These are phyloP conservation scores for Botrytis galanthina DNA, from an alignment of 2,329 filamentous ascomycete genomes.

Conservation along the genomic window DNA sequence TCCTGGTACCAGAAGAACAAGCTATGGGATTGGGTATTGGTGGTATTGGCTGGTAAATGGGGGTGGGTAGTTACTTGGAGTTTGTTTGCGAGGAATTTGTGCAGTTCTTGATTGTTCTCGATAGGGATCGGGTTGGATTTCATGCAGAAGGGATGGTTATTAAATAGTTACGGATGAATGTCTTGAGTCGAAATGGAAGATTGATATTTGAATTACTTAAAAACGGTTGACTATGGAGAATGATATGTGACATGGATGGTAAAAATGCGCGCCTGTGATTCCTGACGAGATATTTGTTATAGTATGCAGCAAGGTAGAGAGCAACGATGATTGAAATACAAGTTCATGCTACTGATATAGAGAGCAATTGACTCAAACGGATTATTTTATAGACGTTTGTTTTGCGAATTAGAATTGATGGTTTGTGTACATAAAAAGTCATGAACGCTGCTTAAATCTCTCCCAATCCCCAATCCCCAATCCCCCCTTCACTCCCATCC, in stretches of 20 bases:
- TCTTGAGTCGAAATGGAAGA: not conserved
- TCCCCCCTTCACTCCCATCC: not conserved
- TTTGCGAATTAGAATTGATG: not conserved
- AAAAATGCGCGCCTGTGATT: not conserved
- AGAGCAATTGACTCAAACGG: not conserved
- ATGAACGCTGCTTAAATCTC: not conserved
- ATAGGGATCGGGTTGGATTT: not conserved
- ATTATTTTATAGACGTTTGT: not conserved
- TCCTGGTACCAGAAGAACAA: not conserved
- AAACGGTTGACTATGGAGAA: not conserved
- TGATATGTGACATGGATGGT: not conserved
- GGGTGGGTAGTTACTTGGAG: not conserved
- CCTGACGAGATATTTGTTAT: not conserved
- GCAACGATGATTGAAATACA: not conserved
- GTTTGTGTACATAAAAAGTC: no score
- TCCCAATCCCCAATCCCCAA: no score
- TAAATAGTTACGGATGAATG: not conserved
- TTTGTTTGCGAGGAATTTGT: not conserved
- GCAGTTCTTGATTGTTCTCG: not conserved
- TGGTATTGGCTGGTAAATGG: not conserved
- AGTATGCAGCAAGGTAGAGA: not conserved
- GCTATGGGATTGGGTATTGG: not conserved
- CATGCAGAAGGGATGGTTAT: not conserved
- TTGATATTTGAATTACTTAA: not conserved
- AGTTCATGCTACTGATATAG: not conserved